Conservation (phyloP, 1,284 basidiomycete species). For the Inonotus hispidus region DNA sequence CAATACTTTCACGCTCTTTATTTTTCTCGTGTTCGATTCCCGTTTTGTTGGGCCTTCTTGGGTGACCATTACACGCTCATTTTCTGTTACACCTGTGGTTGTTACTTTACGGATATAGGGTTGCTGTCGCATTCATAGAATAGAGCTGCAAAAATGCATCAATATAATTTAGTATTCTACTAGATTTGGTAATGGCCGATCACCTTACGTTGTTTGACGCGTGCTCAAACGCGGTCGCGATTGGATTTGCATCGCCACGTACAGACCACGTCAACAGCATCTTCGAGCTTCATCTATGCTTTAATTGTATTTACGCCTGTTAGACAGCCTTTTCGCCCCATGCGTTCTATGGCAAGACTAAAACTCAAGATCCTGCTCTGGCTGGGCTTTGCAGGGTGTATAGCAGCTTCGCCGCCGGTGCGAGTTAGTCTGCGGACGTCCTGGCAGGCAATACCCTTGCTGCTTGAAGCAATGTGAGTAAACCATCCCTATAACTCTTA, state of each 20-base stretch:
- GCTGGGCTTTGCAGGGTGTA: conserved; percentile 5
- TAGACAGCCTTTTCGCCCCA: not conserved
- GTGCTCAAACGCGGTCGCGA: conserved; percentile 2
- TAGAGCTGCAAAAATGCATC: not conserved
- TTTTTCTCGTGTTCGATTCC: not conserved
- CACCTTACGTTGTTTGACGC: not conserved
- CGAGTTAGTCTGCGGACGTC: conserved; percentile 75
- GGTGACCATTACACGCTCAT: conserved; percentile 1
- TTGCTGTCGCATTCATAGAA: conserved; percentile 1
- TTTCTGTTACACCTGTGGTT: not conserved
- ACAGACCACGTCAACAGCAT: conserved; percentile 4
- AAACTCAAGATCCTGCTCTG: not conserved
- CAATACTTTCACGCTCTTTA: not conserved
- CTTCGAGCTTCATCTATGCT: not conserved
- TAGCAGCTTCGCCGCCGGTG: conserved; percentile 56
- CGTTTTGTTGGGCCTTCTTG: not conserved
- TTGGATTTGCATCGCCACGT: not conserved
- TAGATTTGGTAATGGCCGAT: not conserved
- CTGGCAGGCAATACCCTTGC: conserved; percentile 70
- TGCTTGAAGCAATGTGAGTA: conserved; percentile 80
- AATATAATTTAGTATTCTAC: not conserved
- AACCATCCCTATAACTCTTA: not conserved
- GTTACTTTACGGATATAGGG: not conserved
- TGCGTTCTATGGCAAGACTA: not conserved
- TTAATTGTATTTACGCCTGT: not conserved